Evolutionary conservation across 306 rosid species (phyloP).

Genomic region (Casuarina cunninghamiana): DNA sequence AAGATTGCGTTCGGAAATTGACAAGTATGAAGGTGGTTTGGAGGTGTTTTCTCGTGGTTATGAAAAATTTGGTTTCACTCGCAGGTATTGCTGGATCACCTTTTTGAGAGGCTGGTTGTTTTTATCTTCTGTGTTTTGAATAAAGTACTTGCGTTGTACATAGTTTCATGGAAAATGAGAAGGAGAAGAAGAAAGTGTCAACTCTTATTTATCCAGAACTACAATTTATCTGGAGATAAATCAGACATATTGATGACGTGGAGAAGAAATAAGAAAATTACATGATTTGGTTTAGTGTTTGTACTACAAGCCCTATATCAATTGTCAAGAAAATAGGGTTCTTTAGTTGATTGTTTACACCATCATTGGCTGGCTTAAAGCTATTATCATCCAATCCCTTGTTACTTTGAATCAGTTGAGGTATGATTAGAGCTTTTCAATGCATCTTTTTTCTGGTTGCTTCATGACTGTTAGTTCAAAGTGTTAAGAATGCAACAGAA

Average conservation of each 20-base stretch:
- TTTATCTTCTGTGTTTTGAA: slow-evolving; percentile 1
- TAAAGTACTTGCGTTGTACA: not conserved
- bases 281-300: not conserved
- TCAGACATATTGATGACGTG: not conserved
- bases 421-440: not conserved
- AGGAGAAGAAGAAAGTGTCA: not conserved
- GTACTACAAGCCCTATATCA: not conserved
- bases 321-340: not conserved
- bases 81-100: slow-evolving; percentile 58
- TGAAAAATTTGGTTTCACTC: slow-evolving; percentile 83
- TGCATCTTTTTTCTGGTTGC: not conserved
- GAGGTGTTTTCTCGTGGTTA: slow-evolving; percentile 96
- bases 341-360: not conserved
- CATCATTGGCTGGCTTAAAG: not conserved
- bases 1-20: slow-evolving; percentile 69
- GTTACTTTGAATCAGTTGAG: not conserved
- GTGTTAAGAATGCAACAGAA: not conserved
- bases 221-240: not conserved
- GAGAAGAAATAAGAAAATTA: not conserved
- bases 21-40: slow-evolving; percentile 89
- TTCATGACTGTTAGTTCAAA: not conserved
- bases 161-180: not conserved
- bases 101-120: not conserved
- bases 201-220: not conserved
- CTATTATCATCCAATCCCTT: not conserved